These are phyloP conservation scores for Colletotrichum karsti DNA, from an alignment of 2,329 filamentous ascomycete genomes.

Conservation along the genomic window DNA sequence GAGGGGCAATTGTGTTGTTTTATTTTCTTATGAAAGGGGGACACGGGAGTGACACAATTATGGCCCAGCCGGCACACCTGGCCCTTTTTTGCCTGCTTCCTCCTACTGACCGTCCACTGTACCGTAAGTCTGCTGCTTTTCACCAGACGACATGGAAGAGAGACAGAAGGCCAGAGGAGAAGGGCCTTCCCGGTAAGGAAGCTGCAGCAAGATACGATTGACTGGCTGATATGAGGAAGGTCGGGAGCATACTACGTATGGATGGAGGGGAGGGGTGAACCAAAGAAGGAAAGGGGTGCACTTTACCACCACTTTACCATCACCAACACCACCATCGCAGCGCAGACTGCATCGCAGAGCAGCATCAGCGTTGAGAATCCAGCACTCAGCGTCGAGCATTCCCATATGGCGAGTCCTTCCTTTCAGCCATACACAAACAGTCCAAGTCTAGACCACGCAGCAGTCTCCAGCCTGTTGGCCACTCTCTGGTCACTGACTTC, in stretches of 20 bases:
- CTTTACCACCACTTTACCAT: not conserved
- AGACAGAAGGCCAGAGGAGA: too few species aligned
- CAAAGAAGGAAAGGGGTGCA: not conserved
- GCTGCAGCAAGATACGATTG: conserved; percentile 16
- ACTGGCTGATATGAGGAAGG: conserved; percentile 8
- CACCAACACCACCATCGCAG: too few species aligned
- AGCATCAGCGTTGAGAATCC: too few species aligned
- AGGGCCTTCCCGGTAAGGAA: not conserved
- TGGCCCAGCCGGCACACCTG: conserved; percentile 18
- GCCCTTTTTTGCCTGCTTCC: not conserved
- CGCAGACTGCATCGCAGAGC: too few species aligned
- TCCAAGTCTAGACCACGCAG: too few species aligned
- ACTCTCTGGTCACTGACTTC: too few species aligned
- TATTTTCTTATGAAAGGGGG: conserved; percentile 29
- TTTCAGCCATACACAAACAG: too few species aligned
- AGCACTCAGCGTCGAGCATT: too few species aligned
- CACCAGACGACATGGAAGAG: not conserved
- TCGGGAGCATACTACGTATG: not conserved
- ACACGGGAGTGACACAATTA: conserved; percentile 28
- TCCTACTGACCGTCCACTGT: not conserved
- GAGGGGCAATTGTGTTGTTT: conserved; percentile 24
- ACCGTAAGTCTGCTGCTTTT: not conserved
- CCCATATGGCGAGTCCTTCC: too few species aligned
- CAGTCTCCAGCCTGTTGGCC: too few species aligned
- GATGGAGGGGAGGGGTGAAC: not conserved